A percentile compares a stretch with the other conserved stretches of the same genome.
These are phyloP conservation scores for Lophiotrema nucula DNA, from an alignment of 495 filamentous ascomycete genomes.

Conservation along the genomic window DNA sequence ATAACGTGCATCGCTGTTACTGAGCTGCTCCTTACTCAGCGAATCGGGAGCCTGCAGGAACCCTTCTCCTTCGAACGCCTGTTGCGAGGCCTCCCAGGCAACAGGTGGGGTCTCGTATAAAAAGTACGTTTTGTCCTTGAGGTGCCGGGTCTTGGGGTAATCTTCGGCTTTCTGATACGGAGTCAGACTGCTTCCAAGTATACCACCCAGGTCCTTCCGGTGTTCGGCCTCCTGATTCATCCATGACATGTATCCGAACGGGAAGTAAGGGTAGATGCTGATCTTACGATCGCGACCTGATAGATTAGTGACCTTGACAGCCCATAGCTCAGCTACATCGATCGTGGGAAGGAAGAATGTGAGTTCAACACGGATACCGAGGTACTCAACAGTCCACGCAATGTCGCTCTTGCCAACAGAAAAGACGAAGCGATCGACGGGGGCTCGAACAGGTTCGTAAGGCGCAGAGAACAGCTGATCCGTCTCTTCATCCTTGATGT, in stretches of 20 bases:
- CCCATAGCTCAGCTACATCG: conserved; percentile 57
- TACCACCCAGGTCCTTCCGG: conserved; percentile 47
- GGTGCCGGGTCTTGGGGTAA: conserved; percentile 56
- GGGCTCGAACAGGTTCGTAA: conserved; percentile 54
- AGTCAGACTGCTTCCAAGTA: conserved; percentile 52
- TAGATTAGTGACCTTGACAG: conserved; percentile 53
- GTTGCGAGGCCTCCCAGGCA: conserved; percentile 53
- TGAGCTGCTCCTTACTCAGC: conserved; percentile 41
- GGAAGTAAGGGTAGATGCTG: conserved; percentile 57
- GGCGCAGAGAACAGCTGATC: conserved; percentile 55
- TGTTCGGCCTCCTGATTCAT: conserved; percentile 59
- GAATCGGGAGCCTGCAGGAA: conserved; percentile 53
- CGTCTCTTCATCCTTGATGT: conserved; percentile 57
- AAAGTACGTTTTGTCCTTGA: conserved; percentile 60
- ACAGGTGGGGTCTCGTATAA: conserved; percentile 51
- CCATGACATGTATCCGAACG: conserved; percentile 60
- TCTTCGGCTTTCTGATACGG: conserved; percentile 57
- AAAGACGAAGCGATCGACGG: conserved; percentile 51
- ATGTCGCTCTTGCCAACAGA: conserved; percentile 56
- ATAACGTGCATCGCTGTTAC: conserved; percentile 51
- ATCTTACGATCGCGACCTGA: conserved; percentile 46
- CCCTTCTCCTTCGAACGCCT: conserved; percentile 56
- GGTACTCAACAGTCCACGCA: conserved; percentile 51
- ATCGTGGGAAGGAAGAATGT: conserved; percentile 51
- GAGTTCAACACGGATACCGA: conserved; percentile 54